phyloP scores from a whole-genome alignment of 129 eudicot species.

The Erigeron canadensis region DNA sequence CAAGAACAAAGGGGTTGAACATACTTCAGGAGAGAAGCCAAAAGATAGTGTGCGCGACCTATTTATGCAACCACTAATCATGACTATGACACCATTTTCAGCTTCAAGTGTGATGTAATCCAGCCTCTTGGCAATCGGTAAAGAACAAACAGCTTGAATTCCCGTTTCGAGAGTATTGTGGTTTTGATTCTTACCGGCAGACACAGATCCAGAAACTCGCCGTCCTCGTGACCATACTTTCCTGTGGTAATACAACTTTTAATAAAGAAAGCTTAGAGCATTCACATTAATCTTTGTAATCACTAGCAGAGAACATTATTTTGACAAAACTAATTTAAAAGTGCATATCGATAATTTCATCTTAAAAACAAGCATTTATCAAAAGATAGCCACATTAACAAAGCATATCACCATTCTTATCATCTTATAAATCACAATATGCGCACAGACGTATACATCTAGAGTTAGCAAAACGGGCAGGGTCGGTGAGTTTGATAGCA shows the following conservation, averaged over 20 bases:
- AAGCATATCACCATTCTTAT: neutral
- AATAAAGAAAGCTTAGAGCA: neutral
- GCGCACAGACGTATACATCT: neutral
- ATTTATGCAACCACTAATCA: slow-evolving; percentile 47
- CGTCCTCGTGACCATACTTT: slow-evolving; percentile 24
- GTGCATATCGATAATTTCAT: neutral
- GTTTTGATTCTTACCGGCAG: slow-evolving; percentile 21
- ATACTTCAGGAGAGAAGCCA: slow-evolving; percentile 67
- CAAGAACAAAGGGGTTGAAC: neutral
- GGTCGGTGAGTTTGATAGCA: neutral
- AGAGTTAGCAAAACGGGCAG: neutral
- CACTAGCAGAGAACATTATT: neutral
- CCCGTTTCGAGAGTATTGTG: slow-evolving; percentile 3
- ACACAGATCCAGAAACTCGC: slow-evolving; percentile 29
- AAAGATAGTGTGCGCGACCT: slow-evolving; percentile 42
- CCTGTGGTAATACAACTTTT: slow-evolving; percentile 13
- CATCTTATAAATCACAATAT: neutral
- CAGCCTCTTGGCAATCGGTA: slow-evolving; percentile 38
- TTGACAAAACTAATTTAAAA: neutral
- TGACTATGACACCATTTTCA: slow-evolving; percentile 50
- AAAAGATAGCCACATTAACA: neutral
- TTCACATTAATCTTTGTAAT: neutral
- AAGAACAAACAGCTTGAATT: slow-evolving; percentile 27
- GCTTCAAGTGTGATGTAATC: slow-evolving; percentile 52
- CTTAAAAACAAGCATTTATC: neutral